Evolutionary conservation across 2,329 filamentous ascomycete species (phyloP).

Genomic region (Aquanectria penicillioides): DNA sequence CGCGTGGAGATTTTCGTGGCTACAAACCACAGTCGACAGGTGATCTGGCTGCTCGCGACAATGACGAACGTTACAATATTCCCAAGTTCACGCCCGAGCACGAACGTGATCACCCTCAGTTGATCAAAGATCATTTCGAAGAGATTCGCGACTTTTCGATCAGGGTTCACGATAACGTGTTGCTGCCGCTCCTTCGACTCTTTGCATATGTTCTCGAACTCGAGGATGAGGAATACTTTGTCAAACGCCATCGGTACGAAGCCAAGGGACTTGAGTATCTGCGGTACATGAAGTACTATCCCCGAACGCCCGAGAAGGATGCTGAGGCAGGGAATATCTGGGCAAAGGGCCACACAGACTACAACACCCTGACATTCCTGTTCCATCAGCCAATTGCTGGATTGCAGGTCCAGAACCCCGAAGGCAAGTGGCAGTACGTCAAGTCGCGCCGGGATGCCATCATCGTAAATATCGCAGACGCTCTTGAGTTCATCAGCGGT

Average conservation of each 20-base stretch:
- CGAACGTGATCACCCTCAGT: slow-evolving; percentile 1
- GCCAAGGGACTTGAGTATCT: slow-evolving; percentile 48
- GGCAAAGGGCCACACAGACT: slow-evolving; percentile 61
- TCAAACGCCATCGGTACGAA: slow-evolving; percentile 8
- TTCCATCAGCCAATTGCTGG: slow-evolving; percentile 68
- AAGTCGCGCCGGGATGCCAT: slow-evolving; percentile 59
- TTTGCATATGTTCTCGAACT: slow-evolving; percentile 15
- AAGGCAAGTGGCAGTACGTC: slow-evolving; percentile 61
- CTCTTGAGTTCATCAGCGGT: slow-evolving; percentile 58
- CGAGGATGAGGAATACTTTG: slow-evolving; percentile 16
- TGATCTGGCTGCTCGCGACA: slow-evolving; percentile 9
- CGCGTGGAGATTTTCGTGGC: slow-evolving; percentile 8
- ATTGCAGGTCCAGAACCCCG: slow-evolving; percentile 59
- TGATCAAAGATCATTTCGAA: slow-evolving; percentile 4
- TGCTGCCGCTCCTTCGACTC: slow-evolving; percentile 4
- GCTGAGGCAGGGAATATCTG: slow-evolving; percentile 46
- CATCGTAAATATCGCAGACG: slow-evolving; percentile 62
- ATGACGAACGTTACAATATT: slow-evolving; percentile 19
- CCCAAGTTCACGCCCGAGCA: slow-evolving; percentile 18
- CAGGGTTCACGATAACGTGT: slow-evolving; percentile 3
- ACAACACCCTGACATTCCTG: slow-evolving; percentile 65
- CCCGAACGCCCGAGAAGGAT: slow-evolving; percentile 52
- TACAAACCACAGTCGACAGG: slow-evolving; percentile 18
- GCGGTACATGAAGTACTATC: slow-evolving; percentile 64
- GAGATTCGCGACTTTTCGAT: slow-evolving; percentile 16